Evolutionary conservation across 2,329 filamentous ascomycete genomes (phyloP), one percentile per base, ranked within the genome.

Genomic region (Diplodia scrobiculata): DNA sequence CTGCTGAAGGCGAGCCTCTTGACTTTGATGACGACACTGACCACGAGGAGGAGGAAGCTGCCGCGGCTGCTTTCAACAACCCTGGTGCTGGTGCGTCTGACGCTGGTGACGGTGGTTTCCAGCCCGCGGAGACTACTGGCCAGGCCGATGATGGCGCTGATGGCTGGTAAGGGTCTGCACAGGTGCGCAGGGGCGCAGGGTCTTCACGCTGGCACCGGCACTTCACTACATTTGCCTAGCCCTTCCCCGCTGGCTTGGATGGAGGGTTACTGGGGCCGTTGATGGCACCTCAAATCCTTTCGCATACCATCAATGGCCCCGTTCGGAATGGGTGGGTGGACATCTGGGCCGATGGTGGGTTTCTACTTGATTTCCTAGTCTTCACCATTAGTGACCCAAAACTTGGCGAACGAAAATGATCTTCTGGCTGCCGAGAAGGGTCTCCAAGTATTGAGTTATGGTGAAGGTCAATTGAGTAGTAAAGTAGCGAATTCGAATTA

Each of bases 21-120:
- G 73, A 78, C 3, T 87, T 84, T 68, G 79, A 86, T 21, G 86
- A 88, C 45, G 82, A 86, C 51, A 75, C 75, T 19, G 75, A 77
- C 19, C 73, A 77, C 25, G 76, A 78, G 69, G 74, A 73, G 27
- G 65, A 62, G 10, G 50, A 45, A 6, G 60, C 50, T 65, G 51
- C 48, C 25, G 51, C 21, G 19, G 58, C 19, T 11, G 65, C 50
- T 25, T 62, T 50, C 29, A 62, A 62, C 29, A 13, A 14, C 0
- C 38, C 52, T n/a, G 19, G 36, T 3, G 45, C n/a, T 25, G 41
- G 27, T 14, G 59, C 58, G 1, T 65, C 32, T 25, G 63, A 32
- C 9, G 38, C 32, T 25, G 47, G 36, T 7, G 38, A 14, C 52
- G 47, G 47, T 25, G 65, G 55, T 27, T 60, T 53, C 63, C 5